Conservation (phyloP, 805 yeast genomes). For the Candida michaelii region DNA sequence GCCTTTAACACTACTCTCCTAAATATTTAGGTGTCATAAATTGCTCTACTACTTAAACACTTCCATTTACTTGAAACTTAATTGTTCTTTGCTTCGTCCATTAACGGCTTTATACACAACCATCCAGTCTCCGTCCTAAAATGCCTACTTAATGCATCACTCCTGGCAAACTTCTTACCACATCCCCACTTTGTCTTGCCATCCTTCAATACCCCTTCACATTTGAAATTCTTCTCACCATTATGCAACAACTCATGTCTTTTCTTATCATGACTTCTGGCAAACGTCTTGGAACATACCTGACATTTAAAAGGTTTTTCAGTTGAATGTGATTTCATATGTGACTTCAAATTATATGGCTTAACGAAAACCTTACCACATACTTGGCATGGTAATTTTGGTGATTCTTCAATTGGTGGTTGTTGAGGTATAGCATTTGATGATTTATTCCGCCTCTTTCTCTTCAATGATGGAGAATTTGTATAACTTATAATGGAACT, state of each 20-base stretch:
- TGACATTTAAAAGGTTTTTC: slow-evolving; percentile 71
- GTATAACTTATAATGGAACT: slow-evolving; percentile 36
- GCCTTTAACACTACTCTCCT: no score
- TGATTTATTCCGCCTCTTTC: slow-evolving; percentile 24
- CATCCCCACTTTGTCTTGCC: slow-evolving; percentile 72
- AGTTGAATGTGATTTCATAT: slow-evolving; percentile 55
- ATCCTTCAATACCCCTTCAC: slow-evolving; percentile 60
- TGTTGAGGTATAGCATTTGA: not conserved
- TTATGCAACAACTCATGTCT: slow-evolving; percentile 76
- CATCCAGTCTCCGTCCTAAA: slow-evolving; percentile 76
- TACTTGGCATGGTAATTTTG: slow-evolving; percentile 32
- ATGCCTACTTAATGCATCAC: slow-evolving; percentile 76
- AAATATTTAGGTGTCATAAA: no score
- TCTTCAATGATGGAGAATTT: slow-evolving; percentile 29
- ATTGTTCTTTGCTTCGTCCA: slow-evolving; percentile 57
- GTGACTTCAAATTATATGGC: slow-evolving; percentile 51
- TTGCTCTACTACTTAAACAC: no score
- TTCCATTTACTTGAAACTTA: no score
- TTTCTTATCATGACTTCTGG: slow-evolving; percentile 73
- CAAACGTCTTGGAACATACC: slow-evolving; percentile 66
- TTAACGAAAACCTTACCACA: slow-evolving; percentile 49
- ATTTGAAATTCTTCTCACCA: slow-evolving; percentile 67
- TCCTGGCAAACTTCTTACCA: slow-evolving; percentile 69
- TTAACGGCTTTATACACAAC: slow-evolving; percentile 62
- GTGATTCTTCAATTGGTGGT: slow-evolving; percentile 1